A percentile compares a stretch with the other conserved stretches of the same genome.
Conservation (phyloP, 129 eudicot species). For the Tanacetum coccineum region DNA sequence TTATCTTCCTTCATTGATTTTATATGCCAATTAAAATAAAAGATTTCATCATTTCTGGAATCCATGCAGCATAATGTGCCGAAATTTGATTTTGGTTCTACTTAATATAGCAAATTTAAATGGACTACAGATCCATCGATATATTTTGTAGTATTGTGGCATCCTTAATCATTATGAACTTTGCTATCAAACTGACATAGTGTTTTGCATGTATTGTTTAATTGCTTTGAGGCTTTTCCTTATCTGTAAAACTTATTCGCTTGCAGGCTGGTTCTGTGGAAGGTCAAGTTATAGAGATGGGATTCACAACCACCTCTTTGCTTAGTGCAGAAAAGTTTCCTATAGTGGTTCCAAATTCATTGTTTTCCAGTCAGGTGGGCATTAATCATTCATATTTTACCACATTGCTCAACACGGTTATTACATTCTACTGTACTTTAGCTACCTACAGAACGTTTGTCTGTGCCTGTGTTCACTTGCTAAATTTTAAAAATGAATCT, state of each 20-base stretch:
- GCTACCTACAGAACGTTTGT: too few species aligned
- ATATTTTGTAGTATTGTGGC: too few species aligned
- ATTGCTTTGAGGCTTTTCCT: not conserved
- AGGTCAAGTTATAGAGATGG: conserved; percentile 96
- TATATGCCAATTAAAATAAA: conserved; percentile 1
- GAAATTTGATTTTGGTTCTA: not conserved
- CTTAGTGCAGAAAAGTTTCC: conserved; percentile 83
- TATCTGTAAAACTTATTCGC: conserved; percentile 15
- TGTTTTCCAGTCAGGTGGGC: conserved; percentile 90
- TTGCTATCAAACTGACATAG: conserved; percentile 1
- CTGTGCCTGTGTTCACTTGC: too few species aligned
- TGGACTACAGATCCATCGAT: not conserved
- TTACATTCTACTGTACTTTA: not conserved
- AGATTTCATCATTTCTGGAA: not conserved
- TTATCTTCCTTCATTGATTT: not conserved
- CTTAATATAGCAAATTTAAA: not conserved
- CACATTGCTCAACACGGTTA: not conserved
- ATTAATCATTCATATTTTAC: not conserved
- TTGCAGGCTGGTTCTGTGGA: conserved; percentile 96
- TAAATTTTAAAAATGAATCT: not conserved
- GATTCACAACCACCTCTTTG: conserved; percentile 75
- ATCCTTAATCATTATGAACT: too few species aligned
- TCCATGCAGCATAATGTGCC: conserved; percentile 1
- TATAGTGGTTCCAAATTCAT: conserved; percentile 81
- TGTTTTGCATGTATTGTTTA: not conserved